phyloP scores from a whole-genome alignment of 345 rosid species.

The Cardamine chenopodiifolia region DNA sequence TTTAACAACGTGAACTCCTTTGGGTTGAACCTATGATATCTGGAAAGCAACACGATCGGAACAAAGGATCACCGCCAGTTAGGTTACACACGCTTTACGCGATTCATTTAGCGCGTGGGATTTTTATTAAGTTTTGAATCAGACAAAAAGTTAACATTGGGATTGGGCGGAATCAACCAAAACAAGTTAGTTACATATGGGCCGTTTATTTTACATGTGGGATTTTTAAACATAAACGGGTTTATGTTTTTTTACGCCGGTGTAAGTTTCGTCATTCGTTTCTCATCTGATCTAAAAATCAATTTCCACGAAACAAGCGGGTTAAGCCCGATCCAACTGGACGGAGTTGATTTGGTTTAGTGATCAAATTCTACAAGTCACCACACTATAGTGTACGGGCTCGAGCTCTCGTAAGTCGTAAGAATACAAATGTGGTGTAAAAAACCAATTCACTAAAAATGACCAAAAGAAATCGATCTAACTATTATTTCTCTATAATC shows the following conservation, averaged over 20 bases:
- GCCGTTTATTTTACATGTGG: not conserved
- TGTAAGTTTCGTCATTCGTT: not conserved
- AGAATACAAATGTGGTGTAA: too few relatives aligned
- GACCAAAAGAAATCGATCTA: too few relatives aligned
- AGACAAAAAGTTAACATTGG: not conserved
- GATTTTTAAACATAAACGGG: not conserved
- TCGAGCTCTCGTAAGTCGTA: too few relatives aligned
- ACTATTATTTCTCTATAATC: too few relatives aligned
- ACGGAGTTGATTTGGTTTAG: not conserved
- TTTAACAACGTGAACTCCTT: not conserved
- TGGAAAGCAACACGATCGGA: constrained; percentile 2
- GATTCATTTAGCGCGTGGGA: not conserved
- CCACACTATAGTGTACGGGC: not conserved
- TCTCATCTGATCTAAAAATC: not conserved
- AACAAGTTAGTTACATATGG: not conserved
- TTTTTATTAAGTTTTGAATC: not conserved
- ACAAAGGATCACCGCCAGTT: constrained; percentile 24
- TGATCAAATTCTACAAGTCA: not conserved
- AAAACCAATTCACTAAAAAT: too few relatives aligned
- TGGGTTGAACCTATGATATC: not conserved
- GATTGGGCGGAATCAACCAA: not conserved
- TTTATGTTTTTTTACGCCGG: not conserved
- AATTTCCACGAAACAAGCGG: not conserved
- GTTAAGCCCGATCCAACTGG: not conserved
- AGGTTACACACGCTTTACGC: constrained; percentile 30